Evolutionary conservation across 2,329 filamentous ascomycete species (phyloP), one percentile per base, ranked within the genome.

Genomic region (Trichoderma sp.): DNA sequence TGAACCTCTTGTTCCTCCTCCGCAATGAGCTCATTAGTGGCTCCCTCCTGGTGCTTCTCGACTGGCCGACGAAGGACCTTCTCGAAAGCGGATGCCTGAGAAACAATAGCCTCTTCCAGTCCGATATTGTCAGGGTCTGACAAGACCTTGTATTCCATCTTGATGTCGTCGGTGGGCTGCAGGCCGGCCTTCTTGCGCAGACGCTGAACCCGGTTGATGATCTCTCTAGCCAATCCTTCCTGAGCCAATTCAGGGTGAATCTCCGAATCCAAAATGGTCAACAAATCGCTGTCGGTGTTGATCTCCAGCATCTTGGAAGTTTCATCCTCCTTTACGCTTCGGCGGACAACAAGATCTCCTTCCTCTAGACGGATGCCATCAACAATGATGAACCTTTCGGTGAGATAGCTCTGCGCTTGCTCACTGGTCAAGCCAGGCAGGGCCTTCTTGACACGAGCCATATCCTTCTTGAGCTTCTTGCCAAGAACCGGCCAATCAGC

Each of bases 401-500:
- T 83, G 53, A 96, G 85, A 80, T 94, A 99, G 50, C 85, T 84
- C 80, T 95, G 93, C 73, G 97, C 94, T 75, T 97, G 88, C 12
- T 93, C 90, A 75, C 91, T 95, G 23, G 88, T 92, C 63, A 99
- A 85, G 50, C 84, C 86, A 6, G 95, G 95, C 59, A 99, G 84
- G 2, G 93, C 94, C 83, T 95, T 97, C 86, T 97, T 97, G 76
- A 98, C 94, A 79, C 92, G 93, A 75, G 91, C 90, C 75, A 94
- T 93, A 78, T 98, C 95, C 83, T 97, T 98, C 87, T 97, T 97
- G 76, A 98, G 88, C 85, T 98, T 98, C 88, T 97, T 97, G 75
- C 96, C 96, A 17, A 99, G 87, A 2, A 93, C 92, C 15, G 96
- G 94, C 92, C 96, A 98, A 81, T 99, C 96, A 8, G 94, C 95